Evolutionary conservation across 2,329 filamentous ascomycete genomes (phyloP).

Genomic region (Clarireedia homoeocarpa): DNA sequence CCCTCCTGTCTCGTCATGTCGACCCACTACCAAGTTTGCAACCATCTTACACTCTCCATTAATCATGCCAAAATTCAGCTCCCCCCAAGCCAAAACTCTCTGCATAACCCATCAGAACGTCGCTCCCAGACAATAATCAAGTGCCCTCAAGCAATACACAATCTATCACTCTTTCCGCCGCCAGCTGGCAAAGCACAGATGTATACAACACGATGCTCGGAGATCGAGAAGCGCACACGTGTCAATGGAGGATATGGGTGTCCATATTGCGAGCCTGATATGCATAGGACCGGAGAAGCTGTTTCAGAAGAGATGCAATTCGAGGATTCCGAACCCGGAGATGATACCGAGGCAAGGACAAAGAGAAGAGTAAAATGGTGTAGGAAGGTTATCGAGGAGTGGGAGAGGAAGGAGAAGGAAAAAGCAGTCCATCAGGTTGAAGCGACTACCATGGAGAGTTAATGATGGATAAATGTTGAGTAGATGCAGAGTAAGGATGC

Average conservation of each 20-base stretch:
- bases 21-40: slow-evolving; percentile 4
- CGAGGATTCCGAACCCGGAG: background rate
- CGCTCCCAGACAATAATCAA: background rate
- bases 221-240: background rate
- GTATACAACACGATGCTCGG: background rate
- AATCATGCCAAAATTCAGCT: background rate
- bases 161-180: slow-evolving; percentile 1
- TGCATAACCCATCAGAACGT: background rate
- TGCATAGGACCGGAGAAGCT: background rate
- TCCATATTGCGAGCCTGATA: slow-evolving; percentile 6
- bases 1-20: too few species aligned
- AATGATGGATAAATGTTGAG: background rate
- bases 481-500: background rate
- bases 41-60: slow-evolving; percentile 4
- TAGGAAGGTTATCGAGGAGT: slow-evolving; percentile 3
- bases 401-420: background rate
- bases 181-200: background rate
- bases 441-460: background rate
- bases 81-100: background rate
- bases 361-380: slow-evolving; percentile 1
- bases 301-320: background rate
- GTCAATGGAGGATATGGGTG: slow-evolving; percentile 5
- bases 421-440: background rate
- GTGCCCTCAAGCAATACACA: slow-evolving; percentile 3
- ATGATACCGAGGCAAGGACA: background rate